Evolutionary conservation across 2,329 filamentous ascomycete genomes (phyloP).

Genomic region (Colletotrichum tofieldiae): DNA sequence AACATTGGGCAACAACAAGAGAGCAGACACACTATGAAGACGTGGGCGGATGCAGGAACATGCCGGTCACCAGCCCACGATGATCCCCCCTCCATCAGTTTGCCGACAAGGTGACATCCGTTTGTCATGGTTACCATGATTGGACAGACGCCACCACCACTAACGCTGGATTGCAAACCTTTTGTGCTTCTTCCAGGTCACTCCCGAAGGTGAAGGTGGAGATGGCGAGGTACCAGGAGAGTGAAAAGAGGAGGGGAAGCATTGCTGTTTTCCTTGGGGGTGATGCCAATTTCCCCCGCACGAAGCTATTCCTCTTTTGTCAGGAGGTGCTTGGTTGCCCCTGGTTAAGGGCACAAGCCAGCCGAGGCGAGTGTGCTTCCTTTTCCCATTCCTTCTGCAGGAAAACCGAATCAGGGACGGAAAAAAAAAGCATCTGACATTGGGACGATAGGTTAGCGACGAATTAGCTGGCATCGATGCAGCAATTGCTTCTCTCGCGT

Average conservation of each 20-base stretch:
- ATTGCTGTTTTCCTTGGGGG: neutral
- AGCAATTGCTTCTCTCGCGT: neutral
- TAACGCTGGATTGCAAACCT: neutral
- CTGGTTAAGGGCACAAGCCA: conserved; percentile 11
- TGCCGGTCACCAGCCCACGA: conserved; percentile 5
- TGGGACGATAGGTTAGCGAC: neutral
- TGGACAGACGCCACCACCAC: neutral
- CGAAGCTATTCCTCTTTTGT: conserved; percentile 30
- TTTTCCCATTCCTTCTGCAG: neutral
- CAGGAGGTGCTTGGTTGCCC: conserved; percentile 7
- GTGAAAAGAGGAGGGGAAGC: neutral
- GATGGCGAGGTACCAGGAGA: neutral
- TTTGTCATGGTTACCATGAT: neutral
- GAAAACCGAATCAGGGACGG: neutral
- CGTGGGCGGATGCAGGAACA: conserved; percentile 39
- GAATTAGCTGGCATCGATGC: neutral
- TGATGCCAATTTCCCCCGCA: conserved; percentile 36
- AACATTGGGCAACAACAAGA: neutral
- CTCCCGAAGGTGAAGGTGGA: neutral
- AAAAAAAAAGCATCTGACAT: conserved; percentile 29
- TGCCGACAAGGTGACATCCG: no score
- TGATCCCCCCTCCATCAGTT: neutral
- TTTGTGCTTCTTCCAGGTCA: neutral
- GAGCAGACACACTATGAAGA: neutral
- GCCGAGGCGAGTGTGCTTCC: conserved; percentile 8